These are phyloP conservation scores for Penicillium bialowiezense DNA, from an alignment of 495 filamentous ascomycete genomes.

Conservation along the genomic window DNA sequence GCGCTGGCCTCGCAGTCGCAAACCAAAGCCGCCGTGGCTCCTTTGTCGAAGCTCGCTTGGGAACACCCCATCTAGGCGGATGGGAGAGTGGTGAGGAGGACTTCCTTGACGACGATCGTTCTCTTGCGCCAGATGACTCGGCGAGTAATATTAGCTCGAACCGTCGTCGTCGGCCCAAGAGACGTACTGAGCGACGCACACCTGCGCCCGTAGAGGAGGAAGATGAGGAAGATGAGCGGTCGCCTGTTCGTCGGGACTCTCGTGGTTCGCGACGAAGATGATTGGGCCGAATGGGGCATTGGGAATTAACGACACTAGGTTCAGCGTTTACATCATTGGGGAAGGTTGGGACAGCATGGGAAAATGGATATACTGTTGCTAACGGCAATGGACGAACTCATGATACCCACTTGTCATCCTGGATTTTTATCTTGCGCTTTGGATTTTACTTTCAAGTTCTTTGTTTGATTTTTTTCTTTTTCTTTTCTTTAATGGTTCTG, in stretches of 20 bases:
- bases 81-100: constrained; percentile 59
- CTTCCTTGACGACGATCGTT: constrained; percentile 56
- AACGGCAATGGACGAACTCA: constrained; percentile 14
- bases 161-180: constrained; percentile 65
- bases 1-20: constrained; percentile 73
- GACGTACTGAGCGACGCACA: constrained; percentile 69
- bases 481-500: neutral
- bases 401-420: constrained; percentile 20
- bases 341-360: constrained; percentile 12
- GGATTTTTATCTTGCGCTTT: neutral
- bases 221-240: constrained; percentile 53
- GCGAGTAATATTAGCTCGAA: constrained; percentile 87
- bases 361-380: constrained; percentile 21
- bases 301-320: neutral
- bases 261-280: constrained; percentile 28
- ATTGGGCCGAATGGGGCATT: neutral
- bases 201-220: constrained; percentile 86
- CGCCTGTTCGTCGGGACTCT: constrained; percentile 29
- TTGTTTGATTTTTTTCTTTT: constrained; percentile 1
- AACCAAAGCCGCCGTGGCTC: constrained; percentile 66
- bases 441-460: no score
- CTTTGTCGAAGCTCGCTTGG: constrained; percentile 50
- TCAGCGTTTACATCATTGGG: neutral
- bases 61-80: constrained; percentile 53
- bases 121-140: constrained; percentile 67